A percentile compares a stretch with the other conserved stretches of the same genome.
phyloP scores from a whole-genome alignment of 176 grass and related monocot genomes.

The Areca catechu region DNA sequence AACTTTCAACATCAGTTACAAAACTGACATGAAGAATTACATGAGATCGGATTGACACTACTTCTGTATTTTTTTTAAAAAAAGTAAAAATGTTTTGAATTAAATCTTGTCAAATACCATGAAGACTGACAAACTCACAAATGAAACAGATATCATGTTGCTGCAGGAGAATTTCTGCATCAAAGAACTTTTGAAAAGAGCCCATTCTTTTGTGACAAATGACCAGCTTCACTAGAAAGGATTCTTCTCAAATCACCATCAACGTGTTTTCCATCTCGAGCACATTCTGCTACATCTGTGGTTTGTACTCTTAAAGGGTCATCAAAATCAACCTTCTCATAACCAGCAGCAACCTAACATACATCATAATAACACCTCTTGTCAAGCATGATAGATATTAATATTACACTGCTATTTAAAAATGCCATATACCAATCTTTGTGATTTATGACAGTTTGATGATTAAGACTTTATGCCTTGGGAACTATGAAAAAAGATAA shows the following conservation, averaged over 20 bases:
- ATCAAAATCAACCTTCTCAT: slow-evolving; percentile 1
- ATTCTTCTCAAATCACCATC: not conserved
- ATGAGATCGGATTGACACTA: no score
- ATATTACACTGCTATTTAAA: not conserved
- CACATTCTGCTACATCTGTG: not conserved
- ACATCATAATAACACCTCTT: not conserved
- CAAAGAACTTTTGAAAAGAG: slow-evolving; percentile 13
- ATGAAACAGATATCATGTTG: slow-evolving; percentile 10
- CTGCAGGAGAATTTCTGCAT: slow-evolving; percentile 9
- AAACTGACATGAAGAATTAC: no score
- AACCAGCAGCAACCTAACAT: not conserved
- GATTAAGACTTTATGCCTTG: no score
- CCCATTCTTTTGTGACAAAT: slow-evolving; percentile 14
- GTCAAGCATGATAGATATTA: not conserved
- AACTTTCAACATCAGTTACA: no score
- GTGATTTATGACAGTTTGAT: no score
- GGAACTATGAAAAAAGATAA: no score
- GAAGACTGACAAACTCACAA: slow-evolving; percentile 1
- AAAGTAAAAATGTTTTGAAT: not conserved
- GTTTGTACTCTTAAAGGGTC: slow-evolving; percentile 4
- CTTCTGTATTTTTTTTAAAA: not conserved
- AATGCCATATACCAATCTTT: not conserved
- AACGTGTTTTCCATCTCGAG: not conserved
- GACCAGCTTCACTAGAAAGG: slow-evolving; percentile 6
- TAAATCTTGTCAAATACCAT: not conserved